Conservation (phyloP, 495 filamentous ascomycete species). For the Apiosordaria backusii region DNA sequence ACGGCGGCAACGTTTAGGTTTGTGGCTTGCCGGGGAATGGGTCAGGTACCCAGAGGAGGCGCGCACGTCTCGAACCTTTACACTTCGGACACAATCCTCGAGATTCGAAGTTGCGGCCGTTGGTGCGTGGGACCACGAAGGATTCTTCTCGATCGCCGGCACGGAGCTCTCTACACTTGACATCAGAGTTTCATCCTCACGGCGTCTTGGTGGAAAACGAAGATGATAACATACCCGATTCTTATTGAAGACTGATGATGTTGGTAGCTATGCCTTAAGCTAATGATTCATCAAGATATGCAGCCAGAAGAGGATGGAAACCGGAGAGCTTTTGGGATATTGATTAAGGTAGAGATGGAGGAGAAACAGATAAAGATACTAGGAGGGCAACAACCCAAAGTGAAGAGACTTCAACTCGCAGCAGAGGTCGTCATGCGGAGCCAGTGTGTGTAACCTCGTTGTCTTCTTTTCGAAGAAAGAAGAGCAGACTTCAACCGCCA, state of each 20-base stretch:
- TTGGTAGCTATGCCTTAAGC: background rate
- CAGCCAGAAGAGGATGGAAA: background rate
- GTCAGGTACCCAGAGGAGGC: background rate
- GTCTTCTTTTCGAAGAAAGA: background rate
- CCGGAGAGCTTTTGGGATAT: background rate
- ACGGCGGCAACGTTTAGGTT: background rate
- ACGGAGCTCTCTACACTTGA: background rate
- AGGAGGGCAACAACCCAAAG: background rate
- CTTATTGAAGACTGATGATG: background rate
- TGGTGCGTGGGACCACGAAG: no score
- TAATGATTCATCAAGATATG: no score
- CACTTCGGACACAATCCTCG: no score
- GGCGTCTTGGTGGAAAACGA: background rate
- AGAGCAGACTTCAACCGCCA: background rate
- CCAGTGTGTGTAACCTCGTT: background rate
- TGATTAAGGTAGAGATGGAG: background rate
- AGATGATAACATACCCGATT: background rate
- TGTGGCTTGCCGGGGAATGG: background rate
- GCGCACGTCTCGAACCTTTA: no score
- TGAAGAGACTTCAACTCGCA: background rate
- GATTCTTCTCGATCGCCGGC: background rate
- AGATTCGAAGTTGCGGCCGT: no score
- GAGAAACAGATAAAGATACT: background rate
- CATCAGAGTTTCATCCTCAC: background rate
- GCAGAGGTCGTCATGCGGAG: background rate